These are phyloP conservation scores for Cyclotella choctawhatcheeana DNA, from an alignment of 108 stramenopile genomes.

Conservation along the genomic window DNA sequence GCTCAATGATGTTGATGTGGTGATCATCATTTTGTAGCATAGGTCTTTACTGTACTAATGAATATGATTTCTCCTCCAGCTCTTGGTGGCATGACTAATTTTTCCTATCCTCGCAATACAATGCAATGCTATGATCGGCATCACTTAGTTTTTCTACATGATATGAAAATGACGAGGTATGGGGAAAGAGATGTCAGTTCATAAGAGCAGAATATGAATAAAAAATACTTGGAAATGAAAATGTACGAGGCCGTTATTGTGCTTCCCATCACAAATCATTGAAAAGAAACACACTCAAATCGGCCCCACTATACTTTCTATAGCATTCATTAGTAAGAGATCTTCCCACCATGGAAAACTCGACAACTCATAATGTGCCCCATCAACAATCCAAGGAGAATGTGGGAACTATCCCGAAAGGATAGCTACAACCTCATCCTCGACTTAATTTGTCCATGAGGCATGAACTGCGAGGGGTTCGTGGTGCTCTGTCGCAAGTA, in stretches of 20 bases:
- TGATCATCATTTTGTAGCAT: no score
- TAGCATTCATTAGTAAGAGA: constrained; percentile 9
- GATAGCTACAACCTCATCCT: constrained; percentile 9
- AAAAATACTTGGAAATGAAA: no score
- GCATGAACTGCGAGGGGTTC: neutral
- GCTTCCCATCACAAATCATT: neutral
- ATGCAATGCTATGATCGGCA: no score
- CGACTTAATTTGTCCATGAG: neutral
- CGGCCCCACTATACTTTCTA: constrained; percentile 1
- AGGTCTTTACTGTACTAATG: no score
- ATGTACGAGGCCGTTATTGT: constrained; percentile 1
- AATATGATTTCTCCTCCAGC: no score
- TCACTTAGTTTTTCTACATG: no score
- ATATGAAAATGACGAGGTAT: no score
- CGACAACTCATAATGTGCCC: neutral
- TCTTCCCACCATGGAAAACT: constrained; percentile 4
- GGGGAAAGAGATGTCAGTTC: no score
- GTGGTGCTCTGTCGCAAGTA: constrained; percentile 11
- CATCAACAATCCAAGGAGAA: constrained; percentile 9
- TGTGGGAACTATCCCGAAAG: neutral
- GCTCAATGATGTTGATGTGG: constrained; percentile 24
- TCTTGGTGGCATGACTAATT: no score
- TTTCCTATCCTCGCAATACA: no score
- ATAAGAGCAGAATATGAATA: no score
- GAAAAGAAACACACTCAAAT: constrained; percentile 5